Evolutionary conservation across 2,329 filamentous ascomycete species (phyloP), one percentile per base, ranked within the genome.

Genomic region (Colletotrichum tabaci): DNA sequence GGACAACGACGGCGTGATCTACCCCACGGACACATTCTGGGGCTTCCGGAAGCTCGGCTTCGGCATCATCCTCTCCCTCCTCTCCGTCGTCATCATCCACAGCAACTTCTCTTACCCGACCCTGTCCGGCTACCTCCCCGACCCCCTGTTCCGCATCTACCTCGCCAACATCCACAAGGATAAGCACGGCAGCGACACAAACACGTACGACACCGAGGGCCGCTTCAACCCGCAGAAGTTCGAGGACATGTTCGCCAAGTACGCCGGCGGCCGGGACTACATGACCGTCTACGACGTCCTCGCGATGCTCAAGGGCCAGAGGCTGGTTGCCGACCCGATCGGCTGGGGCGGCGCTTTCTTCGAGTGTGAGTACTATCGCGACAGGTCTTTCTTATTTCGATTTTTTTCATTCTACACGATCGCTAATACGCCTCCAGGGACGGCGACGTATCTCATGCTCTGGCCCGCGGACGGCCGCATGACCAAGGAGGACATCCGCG

Each of bases 401-500:
- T 8, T 2, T 35, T 10, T 35, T 35, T 1, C 10, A 16, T 15
- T 4, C 6, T 12, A 2, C 12, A n/a, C 1, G n/a, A 38, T 40
- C 2, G 46, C 74, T 21, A n/a, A 72, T 30, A 5, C 7, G 2
- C 2, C 61, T 2, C 44, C 21, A 77, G 77, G 77, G 74, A 12
- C 74, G 18, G 67, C 73, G 0, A 86, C 86, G 0, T 89, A 87
- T 67, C 75, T 89, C 18, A 79, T 91, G 55, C 79, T 89, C 1
- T 77, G 76, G 85, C 87, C 88, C 0, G 82, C 84, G 50, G 87
- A 91, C 75, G 88, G 88, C 0, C 80, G 81, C 61, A 84, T 90
- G 79, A 83, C 79, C 75, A 91, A 91, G 78, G 88, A 91, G 56
- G 88, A 91, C 10, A 71, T 78, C 9, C 74, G 76, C 0, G 69